Conservation (phyloP, 2,329 filamentous ascomycete genomes). For the Claviceps sp. region DNA sequence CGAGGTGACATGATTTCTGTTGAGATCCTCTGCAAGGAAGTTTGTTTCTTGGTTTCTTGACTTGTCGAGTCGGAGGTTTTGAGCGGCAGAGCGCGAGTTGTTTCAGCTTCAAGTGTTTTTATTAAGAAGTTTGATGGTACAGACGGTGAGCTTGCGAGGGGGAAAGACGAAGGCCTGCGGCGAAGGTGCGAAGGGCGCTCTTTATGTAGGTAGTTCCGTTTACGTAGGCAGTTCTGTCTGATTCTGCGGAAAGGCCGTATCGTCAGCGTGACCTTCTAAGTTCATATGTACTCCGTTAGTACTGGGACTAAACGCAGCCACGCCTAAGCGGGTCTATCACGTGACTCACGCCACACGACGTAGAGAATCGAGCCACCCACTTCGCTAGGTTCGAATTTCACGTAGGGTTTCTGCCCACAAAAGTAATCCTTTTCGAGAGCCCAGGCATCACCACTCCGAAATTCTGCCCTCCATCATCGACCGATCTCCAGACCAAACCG, state of each 20-base stretch:
- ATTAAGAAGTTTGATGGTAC: neutral
- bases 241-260: neutral
- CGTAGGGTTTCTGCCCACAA: slow-evolving; percentile 32
- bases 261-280: neutral
- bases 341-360: slow-evolving; percentile 18
- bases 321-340: slow-evolving; percentile 10
- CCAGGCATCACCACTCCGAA: slow-evolving; percentile 20
- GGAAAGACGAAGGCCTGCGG: neutral
- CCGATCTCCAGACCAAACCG: slow-evolving; percentile 33
- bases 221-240: neutral
- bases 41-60: neutral
- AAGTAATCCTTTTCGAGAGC: slow-evolving; percentile 32
- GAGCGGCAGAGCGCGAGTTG: neutral
- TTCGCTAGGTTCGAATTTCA: slow-evolving; percentile 21
- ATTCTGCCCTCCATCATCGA: slow-evolving; percentile 38
- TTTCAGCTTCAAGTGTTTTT: neutral
- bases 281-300: neutral
- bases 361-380: slow-evolving; percentile 16
- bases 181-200: neutral
- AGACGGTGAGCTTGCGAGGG: neutral
- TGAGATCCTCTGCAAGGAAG: neutral
- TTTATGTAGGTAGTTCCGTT: neutral
- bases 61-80: neutral
- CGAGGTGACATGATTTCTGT: slow-evolving; percentile 35
- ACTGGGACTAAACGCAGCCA: neutral